These are phyloP conservation scores for Lachnellula hyalina DNA, from an alignment of 2,329 filamentous ascomycete genomes.

Conservation along the genomic window DNA sequence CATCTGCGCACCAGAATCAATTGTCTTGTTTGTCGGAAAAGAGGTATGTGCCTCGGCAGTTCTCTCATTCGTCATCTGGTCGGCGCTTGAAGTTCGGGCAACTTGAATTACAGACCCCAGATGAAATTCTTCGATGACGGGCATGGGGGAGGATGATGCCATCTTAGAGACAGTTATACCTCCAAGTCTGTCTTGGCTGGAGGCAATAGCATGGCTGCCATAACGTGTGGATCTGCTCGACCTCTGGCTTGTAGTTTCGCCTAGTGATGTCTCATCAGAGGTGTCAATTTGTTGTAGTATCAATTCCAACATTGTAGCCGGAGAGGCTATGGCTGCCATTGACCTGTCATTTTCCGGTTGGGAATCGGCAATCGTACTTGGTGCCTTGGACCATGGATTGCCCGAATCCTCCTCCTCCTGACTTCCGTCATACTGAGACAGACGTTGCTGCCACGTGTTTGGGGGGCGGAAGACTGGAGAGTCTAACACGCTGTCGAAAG, in stretches of 20 bases:
- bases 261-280: constrained; percentile 20
- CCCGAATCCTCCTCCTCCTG: not conserved
- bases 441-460: not conserved
- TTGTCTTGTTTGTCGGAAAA: not conserved
- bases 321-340: constrained; percentile 38
- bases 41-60: not conserved
- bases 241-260: not conserved
- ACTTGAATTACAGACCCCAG: not conserved
- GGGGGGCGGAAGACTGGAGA: constrained; percentile 24
- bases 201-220: not conserved
- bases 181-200: not conserved
- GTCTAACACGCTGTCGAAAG: constrained; percentile 26
- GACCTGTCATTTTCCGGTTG: constrained; percentile 37
- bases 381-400: constrained; percentile 35
- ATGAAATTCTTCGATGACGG: not conserved
- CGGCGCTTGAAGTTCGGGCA: not conserved
- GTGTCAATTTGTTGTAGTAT: constrained; percentile 38
- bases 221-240: not conserved
- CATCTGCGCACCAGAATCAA: not conserved
- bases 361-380: constrained; percentile 52
- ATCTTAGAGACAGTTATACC: not conserved
- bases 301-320: constrained; percentile 45
- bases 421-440: not conserved
- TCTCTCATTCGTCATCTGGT: not conserved
- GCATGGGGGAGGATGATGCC: not conserved